Base-by-base conservation (phyloP, 1,284 basidiomycete species). In the Ganoderma lucidum region DNA sequence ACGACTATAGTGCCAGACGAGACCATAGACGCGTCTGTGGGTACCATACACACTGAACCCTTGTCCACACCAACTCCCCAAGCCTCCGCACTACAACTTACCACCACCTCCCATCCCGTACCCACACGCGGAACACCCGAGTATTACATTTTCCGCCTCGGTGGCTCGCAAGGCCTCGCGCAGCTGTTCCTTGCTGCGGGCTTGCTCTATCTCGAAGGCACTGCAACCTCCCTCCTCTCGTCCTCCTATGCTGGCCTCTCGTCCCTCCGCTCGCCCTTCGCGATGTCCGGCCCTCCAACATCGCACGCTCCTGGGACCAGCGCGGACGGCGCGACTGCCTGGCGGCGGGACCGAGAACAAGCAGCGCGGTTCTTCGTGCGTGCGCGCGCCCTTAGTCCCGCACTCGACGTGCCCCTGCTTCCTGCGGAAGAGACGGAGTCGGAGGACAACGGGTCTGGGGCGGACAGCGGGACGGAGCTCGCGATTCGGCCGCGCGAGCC, bases 181-280 rank as follows among this genome's bases (percentile, higher is more conserved):
- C 89, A 88, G 70, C 86, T 94, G 5, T 94, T 92, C 78, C 81
- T 92, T 8, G 90, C 93, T 78, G 90, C 90, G 4, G 93, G 93
- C 4, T 82, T 93, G 35, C 85, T 94, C 35, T 87, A 94, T 75
- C 83, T 94, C 15, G 93, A 94, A 78, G 92, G 93, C 14, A 86
- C 90, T 17, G 92, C 93, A 15, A 85, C 88, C 0, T 82, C 83
- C 15, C 83, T 94, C 39, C 85, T 93, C 41, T 85, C 90, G 8
- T 87, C 91, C 3, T 91, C 92, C 0, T 90, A 90, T 74, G 88
- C 90, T 6, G 90, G 90, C 42, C 84, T 94, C 28, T 90, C 92
- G 2, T 93, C 93, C 9, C 87, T 93, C 70, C 88, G 93, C 53
- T 83, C 89, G 45, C 87, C 89, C 42, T 68, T 73, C 80, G 81